These are phyloP conservation scores for Fusarium sp. DNA, from an alignment of 2,329 filamentous ascomycete genomes.

Conservation along the genomic window DNA sequence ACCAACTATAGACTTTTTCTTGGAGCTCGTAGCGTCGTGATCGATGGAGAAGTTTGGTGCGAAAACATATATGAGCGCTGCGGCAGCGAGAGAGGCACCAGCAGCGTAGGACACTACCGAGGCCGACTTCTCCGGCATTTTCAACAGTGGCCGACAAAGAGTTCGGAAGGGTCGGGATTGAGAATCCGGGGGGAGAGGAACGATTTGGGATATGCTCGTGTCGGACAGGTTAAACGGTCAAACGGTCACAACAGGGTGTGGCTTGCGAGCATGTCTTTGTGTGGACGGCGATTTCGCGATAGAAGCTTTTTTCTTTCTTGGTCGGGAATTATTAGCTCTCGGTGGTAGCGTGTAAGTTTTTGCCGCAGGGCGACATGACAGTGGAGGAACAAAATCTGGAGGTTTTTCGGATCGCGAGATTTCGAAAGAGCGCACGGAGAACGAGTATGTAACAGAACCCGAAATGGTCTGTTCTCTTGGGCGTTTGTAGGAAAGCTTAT, in stretches of 20 bases:
- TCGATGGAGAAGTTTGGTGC: slow-evolving; percentile 97
- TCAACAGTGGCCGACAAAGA: slow-evolving; percentile 22
- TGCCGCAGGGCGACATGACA: slow-evolving; percentile 10
- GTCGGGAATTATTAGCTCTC: background rate
- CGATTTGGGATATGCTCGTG: slow-evolving; percentile 16
- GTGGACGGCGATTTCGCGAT: slow-evolving; percentile 4
- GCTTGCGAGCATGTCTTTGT: slow-evolving; percentile 37
- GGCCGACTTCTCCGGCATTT: slow-evolving; percentile 51
- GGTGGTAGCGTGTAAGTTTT: background rate
- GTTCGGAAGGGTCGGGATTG: slow-evolving; percentile 35
- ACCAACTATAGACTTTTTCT: slow-evolving; percentile 89
- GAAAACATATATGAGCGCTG: slow-evolving; percentile 96
- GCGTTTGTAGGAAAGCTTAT: slow-evolving; percentile 9
- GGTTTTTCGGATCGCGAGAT: background rate
- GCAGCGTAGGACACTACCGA: slow-evolving; percentile 85
- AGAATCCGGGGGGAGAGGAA: slow-evolving; percentile 7
- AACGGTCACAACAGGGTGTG: slow-evolving; percentile 34
- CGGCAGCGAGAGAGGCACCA: slow-evolving; percentile 91
- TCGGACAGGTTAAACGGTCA: slow-evolving; percentile 39
- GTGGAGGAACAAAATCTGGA: background rate
- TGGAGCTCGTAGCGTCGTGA: slow-evolving; percentile 71
- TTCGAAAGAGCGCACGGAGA: slow-evolving; percentile 5
- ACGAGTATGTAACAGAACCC: slow-evolving; percentile 20
- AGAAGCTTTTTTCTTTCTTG: background rate
- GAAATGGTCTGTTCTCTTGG: slow-evolving; percentile 5